These are phyloP conservation scores for Millerozyma acaciae DNA, from an alignment of 805 yeast species.

Conservation along the genomic window DNA sequence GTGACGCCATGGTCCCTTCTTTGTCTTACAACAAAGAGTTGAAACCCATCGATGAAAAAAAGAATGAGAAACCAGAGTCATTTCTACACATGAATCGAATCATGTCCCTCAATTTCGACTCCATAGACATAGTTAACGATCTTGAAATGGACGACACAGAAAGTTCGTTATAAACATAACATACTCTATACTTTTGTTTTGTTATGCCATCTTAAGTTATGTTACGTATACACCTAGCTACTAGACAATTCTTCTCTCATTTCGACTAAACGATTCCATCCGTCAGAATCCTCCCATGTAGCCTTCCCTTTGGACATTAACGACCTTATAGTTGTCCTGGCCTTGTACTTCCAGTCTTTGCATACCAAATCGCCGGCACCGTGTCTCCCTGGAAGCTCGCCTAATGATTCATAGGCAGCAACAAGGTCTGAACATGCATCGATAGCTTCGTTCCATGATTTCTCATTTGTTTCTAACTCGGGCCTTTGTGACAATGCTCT, in stretches of 20 bases:
- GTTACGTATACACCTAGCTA: constrained; percentile 1
- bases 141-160: too few relatives aligned
- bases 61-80: too few relatives aligned
- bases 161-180: too few relatives aligned
- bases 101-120: too few relatives aligned
- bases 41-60: too few relatives aligned
- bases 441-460: constrained; percentile 72
- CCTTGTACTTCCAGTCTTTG: constrained; percentile 87
- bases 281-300: constrained; percentile 76
- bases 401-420: constrained; percentile 82
- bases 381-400: constrained; percentile 76
- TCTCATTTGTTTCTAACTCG: constrained; percentile 56
- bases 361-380: constrained; percentile 84
- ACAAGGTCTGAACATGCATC: constrained; percentile 74
- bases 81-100: too few relatives aligned
- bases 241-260: constrained; percentile 43
- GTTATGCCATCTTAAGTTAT: too few relatives aligned
- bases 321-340: constrained; percentile 66
- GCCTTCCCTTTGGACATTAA: constrained; percentile 74
- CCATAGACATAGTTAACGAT: background rate
- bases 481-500: constrained; percentile 67
- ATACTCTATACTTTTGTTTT: too few relatives aligned
- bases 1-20: too few relatives aligned
- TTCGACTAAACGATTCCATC: constrained; percentile 63
- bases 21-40: too few relatives aligned